Base-by-base conservation (phyloP, 2,329 filamentous ascomycete species). In the Fusarium sororula region DNA sequence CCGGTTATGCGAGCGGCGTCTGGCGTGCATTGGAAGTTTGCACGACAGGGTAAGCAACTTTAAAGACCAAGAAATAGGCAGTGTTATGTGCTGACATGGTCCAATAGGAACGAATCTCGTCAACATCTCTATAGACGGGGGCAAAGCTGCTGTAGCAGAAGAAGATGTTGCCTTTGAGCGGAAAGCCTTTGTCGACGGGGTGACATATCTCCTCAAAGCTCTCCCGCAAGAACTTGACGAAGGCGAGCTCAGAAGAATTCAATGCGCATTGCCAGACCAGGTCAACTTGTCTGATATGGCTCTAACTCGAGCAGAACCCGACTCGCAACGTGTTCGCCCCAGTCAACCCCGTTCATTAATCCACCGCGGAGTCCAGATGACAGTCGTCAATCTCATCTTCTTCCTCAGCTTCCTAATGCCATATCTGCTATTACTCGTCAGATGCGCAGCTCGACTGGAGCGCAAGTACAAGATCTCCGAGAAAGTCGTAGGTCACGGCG, bases 391-490 rank as follows among this genome's bases (percentile, higher is more conserved):
- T 39, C 62, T 90, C 4, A 90, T 93, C 73, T 79, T 93, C 10
- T 73, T 91, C 13, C 64, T 90, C 32, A 89, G 91, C 60, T 85
- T 92, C 54, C 70, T 92, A 22, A 80, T 92, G 17, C 91, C 92
- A 3, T 92, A 92, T 76, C 77, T 91, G 38, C 86, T 89, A 71
- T 76, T 87, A 9, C 79, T 92, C 18, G 74, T 91, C 20, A 84
- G 84, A 22, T 81, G 86, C 22, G 84, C 87, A 22, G 91, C 90
- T 70, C 83, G 86, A 55, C 91, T 91, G 71, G 92, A 95, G 79
- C 87, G 90, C 22, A 87, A 90, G 73, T 89, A 94, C 81, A 89
- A 88, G 70, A 85, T 95, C 68, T 90, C 93, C 90, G 38, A 96
- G 83, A 57, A 94, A 82, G 82, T 96, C 91, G 84, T 96, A 90